phyloP scores from a whole-genome alignment of 1,284 basidiomycete genomes.

The Athelia sp. region DNA sequence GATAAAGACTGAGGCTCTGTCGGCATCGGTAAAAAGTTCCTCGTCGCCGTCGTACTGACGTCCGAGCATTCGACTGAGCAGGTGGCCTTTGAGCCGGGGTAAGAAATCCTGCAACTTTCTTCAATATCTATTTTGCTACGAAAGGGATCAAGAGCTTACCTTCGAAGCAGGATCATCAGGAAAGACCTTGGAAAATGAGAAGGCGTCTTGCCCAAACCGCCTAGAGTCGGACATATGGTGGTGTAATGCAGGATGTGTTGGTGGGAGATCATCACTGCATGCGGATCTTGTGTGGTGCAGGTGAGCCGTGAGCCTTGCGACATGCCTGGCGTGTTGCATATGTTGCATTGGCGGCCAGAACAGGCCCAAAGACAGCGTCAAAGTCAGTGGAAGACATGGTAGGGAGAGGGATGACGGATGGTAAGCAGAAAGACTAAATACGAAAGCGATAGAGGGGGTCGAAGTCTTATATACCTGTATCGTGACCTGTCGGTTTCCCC shows the following conservation, averaged over 20 bases:
- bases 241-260: constrained; percentile 10
- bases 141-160: not conserved
- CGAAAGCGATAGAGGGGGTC: too few relatives aligned
- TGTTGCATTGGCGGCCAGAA: too few relatives aligned
- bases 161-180: constrained; percentile 17
- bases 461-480: too few relatives aligned
- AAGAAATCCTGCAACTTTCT: constrained; percentile 10
- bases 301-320: too few relatives aligned
- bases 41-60: constrained; percentile 14
- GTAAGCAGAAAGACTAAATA: too few relatives aligned
- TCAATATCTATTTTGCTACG: not conserved
- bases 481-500: too few relatives aligned
- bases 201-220: constrained; percentile 14
- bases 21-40: constrained; percentile 10
- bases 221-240: constrained; percentile 18
- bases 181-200: constrained; percentile 9
- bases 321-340: too few relatives aligned
- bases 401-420: too few relatives aligned
- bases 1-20: constrained; percentile 8
- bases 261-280: constrained; percentile 13
- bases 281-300: constrained; percentile 9
- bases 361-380: too few relatives aligned
- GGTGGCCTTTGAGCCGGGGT: constrained; percentile 14
- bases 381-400: too few relatives aligned
- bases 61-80: constrained; percentile 12